Evolutionary conservation across 2,329 filamentous ascomycete genomes (phyloP), one percentile per base, ranked within the genome.

Genomic region (Polychaeton citri): DNA sequence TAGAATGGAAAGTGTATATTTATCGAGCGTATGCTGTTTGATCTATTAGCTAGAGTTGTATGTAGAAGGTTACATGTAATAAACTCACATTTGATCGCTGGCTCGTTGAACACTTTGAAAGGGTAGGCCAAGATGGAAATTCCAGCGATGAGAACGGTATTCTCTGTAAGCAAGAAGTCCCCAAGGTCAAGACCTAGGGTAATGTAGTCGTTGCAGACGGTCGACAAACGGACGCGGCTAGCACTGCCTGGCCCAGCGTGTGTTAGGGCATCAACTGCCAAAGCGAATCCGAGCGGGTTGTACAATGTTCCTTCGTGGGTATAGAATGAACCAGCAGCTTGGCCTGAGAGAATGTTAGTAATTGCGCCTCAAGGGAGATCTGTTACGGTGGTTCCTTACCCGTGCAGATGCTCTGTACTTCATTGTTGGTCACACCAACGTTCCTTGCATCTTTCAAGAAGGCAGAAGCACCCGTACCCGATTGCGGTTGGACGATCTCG

Each of bases 401-500:
- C 24, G 12, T 42, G 44, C 67, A 72, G 2, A 63, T 47, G 5
- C 32, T 42, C 38, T 73, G 67, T 1, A 71, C 50, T 36, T 71
- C 62, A 30, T 61, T 63, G 46, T 72, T 72, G 1, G 64, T 61
- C 1, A 68, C 66, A 2, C 64, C 69, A 3, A 69, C 62, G 4
- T 48, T 50, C 4, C 60, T 58, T 1, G 46, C 52, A 35, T 70
- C 62, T n/a, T 51, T 37, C 5, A 68, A 49, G 39, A 53, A 63
- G 0, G 62, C 68, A 0, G 69, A 73, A 0, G 69, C 69, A 2
- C 49, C 45, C 0, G 51, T 53, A 3, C 66, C 69, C 19, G 45
- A 44, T 50, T 70, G 63, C 2, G 68, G 71, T 49, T 71, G 49
- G 2, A 73, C 67, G 34, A 74, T 58, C 44, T 73, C 63, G 41